Conservation (phyloP, 495 filamentous ascomycete species). For the Halenospora varia region DNA sequence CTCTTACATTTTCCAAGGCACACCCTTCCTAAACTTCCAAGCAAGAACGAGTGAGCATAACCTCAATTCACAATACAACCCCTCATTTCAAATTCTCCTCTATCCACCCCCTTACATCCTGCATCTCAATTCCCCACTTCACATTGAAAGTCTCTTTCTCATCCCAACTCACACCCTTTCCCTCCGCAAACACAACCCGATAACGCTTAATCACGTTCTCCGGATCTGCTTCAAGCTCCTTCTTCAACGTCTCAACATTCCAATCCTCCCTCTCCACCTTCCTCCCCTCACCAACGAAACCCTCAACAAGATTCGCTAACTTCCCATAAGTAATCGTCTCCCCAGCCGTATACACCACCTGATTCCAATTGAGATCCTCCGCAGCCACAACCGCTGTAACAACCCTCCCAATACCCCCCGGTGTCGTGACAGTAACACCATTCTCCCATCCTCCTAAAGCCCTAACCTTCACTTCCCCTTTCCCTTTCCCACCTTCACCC, state of each 20-base stretch:
- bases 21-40: too few relatives aligned
- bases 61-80: too few relatives aligned
- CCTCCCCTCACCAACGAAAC: constrained; percentile 32
- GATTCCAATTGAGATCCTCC: constrained; percentile 23
- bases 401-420: constrained; percentile 53
- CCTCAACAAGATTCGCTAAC: constrained; percentile 46
- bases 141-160: constrained; percentile 42
- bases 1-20: too few relatives aligned
- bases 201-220: constrained; percentile 53
- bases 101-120: constrained; percentile 39
- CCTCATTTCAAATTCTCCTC: constrained; percentile 11
- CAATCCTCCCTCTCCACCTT: constrained; percentile 42
- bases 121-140: constrained; percentile 36
- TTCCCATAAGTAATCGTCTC: constrained; percentile 53
- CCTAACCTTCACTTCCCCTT: constrained; percentile 29
- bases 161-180: constrained; percentile 56
- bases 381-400: constrained; percentile 47
- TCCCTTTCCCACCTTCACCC: constrained; percentile 21
- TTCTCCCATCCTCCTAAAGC: constrained; percentile 55
- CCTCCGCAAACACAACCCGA: constrained; percentile 53
- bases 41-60: too few relatives aligned
- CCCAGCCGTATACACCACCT: constrained; percentile 51
- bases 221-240: constrained; percentile 40
- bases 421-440: constrained; percentile 51
- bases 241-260: constrained; percentile 34